These are phyloP conservation scores for Wickerhamomyces hampshirensis DNA, from an alignment of 805 yeast species.

Conservation along the genomic window DNA sequence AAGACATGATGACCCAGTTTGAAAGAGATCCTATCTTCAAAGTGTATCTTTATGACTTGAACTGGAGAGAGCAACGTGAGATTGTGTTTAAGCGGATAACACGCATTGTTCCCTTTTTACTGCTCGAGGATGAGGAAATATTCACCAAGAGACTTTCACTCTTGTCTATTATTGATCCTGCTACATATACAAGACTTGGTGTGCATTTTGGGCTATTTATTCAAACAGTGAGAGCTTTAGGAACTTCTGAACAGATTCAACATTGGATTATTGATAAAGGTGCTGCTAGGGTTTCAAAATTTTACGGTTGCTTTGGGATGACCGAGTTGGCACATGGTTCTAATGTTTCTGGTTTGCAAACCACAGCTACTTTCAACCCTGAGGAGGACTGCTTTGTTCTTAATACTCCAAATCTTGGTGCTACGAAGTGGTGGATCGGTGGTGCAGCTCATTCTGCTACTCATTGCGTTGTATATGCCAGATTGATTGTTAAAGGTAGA, in stretches of 20 bases:
- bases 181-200: constrained; percentile 74
- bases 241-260: constrained; percentile 74
- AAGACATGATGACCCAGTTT: constrained; percentile 47
- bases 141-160: constrained; percentile 54
- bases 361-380: constrained; percentile 76
- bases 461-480: constrained; percentile 77
- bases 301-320: constrained; percentile 87
- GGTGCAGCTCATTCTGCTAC: constrained; percentile 96
- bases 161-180: constrained; percentile 68
- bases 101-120: constrained; percentile 49
- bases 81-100: constrained; percentile 46
- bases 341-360: constrained; percentile 87
- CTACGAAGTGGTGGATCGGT: constrained; percentile 98
- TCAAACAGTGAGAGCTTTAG: constrained; percentile 76
- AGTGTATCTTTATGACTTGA: constrained; percentile 45
- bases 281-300: constrained; percentile 49
- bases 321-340: constrained; percentile 92
- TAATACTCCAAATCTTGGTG: constrained; percentile 85
- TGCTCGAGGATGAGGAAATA: constrained; percentile 28
- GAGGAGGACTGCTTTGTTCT: constrained; percentile 62
- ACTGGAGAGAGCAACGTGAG: constrained; percentile 52
- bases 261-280: constrained; percentile 78
- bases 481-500: constrained; percentile 72
- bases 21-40: constrained; percentile 64
- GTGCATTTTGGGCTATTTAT: constrained; percentile 84